phyloP scores from a whole-genome alignment of 257 asterid genomes.

The Salvia rosmarinus region DNA sequence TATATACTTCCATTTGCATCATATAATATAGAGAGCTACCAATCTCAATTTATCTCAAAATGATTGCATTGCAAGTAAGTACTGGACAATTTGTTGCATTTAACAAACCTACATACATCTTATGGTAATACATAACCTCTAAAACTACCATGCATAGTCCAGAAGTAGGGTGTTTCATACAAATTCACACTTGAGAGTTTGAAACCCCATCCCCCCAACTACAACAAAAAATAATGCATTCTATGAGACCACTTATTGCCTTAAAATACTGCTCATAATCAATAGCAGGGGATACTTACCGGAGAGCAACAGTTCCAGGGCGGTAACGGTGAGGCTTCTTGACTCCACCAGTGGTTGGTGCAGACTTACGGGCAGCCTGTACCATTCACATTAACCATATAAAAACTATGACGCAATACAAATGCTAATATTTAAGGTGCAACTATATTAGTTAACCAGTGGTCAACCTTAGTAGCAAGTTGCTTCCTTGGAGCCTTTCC shows the following conservation, averaged over 20 bases:
- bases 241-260: not conserved
- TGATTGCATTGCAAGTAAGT: not conserved
- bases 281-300: slow-evolving; percentile 37
- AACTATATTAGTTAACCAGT: not conserved
- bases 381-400: not conserved
- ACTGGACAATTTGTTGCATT: too few relatives aligned
- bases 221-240: not conserved
- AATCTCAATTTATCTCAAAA: not conserved
- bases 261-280: not conserved
- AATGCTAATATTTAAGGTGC: not conserved
- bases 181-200: not conserved
- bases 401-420: not conserved
- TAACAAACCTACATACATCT: not conserved
- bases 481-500: slow-evolving; percentile 86
- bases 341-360: slow-evolving; percentile 82
- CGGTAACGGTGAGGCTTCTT: slow-evolving; percentile 80
- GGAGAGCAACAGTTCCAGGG: slow-evolving; percentile 85
- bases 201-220: not conserved
- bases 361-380: slow-evolving; percentile 84
- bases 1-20: not conserved
- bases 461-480: slow-evolving; percentile 67
- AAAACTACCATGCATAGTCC: not conserved
- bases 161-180: not conserved
- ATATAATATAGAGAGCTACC: not conserved
- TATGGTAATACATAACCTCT: too few relatives aligned